Evolutionary conservation across 768 basidiomycete genomes (phyloP).

Genomic region (Hygrocybe coccinea): DNA sequence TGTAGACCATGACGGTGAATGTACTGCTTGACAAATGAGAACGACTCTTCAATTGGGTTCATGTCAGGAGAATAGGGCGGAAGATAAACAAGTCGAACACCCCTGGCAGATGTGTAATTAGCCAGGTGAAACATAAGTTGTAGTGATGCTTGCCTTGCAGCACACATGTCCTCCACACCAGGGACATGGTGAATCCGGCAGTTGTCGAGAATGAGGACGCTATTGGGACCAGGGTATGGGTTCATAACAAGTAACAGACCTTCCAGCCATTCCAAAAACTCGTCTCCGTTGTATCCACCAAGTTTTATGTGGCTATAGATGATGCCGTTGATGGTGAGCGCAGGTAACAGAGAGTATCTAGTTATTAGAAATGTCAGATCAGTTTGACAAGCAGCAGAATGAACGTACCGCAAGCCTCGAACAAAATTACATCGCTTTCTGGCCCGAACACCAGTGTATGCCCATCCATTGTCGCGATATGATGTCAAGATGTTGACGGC

Average conservation of each 20-base stretch:
- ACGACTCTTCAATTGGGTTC: conserved; percentile 35
- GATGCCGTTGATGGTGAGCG: background rate
- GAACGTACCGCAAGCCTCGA: conserved; percentile 14
- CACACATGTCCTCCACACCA: conserved; percentile 15
- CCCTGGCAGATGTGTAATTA: conserved; percentile 10
- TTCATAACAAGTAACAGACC: conserved; percentile 19
- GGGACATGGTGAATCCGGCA: conserved; percentile 28
- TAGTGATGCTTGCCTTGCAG: background rate
- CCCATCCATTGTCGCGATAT: conserved; percentile 15
- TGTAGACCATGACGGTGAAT: conserved; percentile 22
- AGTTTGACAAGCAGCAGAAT: too few relatives aligned
- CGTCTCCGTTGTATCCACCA: conserved; percentile 21
- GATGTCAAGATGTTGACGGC: conserved; percentile 18
- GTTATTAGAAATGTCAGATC: background rate
- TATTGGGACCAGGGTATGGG: conserved; percentile 18
- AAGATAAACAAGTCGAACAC: conserved; percentile 24
- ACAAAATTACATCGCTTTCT: conserved; percentile 13
- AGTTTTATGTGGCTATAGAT: conserved; percentile 19
- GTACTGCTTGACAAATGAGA: conserved; percentile 29
- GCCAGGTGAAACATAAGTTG: background rate
- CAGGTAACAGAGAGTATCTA: background rate
- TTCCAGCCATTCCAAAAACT: conserved; percentile 16
- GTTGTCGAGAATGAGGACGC: conserved; percentile 28
- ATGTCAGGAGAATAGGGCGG: conserved; percentile 35
- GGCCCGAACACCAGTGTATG: conserved; percentile 9